Evolutionary conservation across 768 basidiomycete genomes (phyloP).

Genomic region (Mycena metata): DNA sequence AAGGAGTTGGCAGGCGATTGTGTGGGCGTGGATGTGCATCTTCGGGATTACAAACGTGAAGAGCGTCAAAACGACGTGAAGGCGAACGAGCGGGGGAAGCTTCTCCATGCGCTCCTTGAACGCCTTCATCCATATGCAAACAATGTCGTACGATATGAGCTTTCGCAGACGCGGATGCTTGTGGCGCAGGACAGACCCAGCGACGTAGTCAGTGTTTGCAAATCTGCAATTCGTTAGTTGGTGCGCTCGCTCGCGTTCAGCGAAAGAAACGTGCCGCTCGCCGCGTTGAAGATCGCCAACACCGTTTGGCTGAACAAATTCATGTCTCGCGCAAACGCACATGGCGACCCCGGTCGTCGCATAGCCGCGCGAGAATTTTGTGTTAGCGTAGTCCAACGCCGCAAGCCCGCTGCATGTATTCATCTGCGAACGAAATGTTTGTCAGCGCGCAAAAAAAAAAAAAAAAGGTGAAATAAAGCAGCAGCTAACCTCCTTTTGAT

Average conservation of each 20-base stretch:
- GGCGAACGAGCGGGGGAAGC: constrained; percentile 20
- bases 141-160: background rate
- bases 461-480: background rate
- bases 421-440: background rate
- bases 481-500: constrained; percentile 20
- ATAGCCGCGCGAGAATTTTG: no score
- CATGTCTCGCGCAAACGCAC: background rate
- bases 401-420: background rate
- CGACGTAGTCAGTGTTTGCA: background rate
- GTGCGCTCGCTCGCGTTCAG: no score
- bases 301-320: background rate
- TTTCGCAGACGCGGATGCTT: background rate
- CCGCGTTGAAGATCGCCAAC: background rate
- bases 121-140: constrained; percentile 21
- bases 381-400: no score
- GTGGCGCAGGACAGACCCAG: background rate
- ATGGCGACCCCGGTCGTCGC: background rate
- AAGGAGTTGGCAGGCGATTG: background rate
- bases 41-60: constrained; percentile 29
- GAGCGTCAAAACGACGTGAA: background rate
- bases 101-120: constrained; percentile 2
- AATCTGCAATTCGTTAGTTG: no score
- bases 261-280: background rate
- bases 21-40: constrained; percentile 39
- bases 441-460: background rate